Base-by-base conservation (phyloP, 139 green algal genomes). In the Coelastrella sp. region DNA sequence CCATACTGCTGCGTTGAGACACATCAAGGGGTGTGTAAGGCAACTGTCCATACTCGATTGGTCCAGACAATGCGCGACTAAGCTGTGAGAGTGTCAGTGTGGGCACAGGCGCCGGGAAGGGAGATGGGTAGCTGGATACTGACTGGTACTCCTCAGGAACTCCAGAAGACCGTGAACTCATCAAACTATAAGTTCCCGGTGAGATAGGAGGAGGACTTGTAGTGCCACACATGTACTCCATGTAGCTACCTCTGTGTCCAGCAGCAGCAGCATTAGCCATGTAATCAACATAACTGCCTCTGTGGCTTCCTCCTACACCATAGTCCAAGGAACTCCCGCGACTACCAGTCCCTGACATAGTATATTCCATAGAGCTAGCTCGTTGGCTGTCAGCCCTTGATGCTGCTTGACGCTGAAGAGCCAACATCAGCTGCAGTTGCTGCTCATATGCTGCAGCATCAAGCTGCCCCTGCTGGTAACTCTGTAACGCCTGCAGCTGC, bases 361-460 rank as follows among this genome's bases (percentile, higher is more conserved):
- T 11, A n/a, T 76, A 76, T 8, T 76, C 67, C 13, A 40, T 19
- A 32, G n/a, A 76, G 64, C 34, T 43, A 30, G 27, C 64, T 2
- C 64, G 41, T n/a, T 30, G 53, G 53, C 53, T 64, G 53, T 21
- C 53, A 64, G 19, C 53, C 27, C 17, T 21, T 32, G 53, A n/a
- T 5, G 53, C 53, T 64, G 53, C 7, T 9, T 63, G 71, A 41
- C 38, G 71, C n/a, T 79, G 71, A 8, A 25, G 71, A 35, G 8
- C 41, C 25, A 13, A 38, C 19, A 77, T 77, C 23, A 77, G 53
- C 23, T 53, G 68, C 71, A 79, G 71, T 34, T 79, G 71, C n/a
- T 60, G 71, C 71, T 30, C 41, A 23, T 4, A n/a, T 43, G 71
- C 25, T 62, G 40, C 23, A 13, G 72, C 48, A 53, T 66, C 15